phyloP scores from a whole-genome alignment of 2,329 filamentous ascomycete genomes.

The Harringtonia aguacate region DNA sequence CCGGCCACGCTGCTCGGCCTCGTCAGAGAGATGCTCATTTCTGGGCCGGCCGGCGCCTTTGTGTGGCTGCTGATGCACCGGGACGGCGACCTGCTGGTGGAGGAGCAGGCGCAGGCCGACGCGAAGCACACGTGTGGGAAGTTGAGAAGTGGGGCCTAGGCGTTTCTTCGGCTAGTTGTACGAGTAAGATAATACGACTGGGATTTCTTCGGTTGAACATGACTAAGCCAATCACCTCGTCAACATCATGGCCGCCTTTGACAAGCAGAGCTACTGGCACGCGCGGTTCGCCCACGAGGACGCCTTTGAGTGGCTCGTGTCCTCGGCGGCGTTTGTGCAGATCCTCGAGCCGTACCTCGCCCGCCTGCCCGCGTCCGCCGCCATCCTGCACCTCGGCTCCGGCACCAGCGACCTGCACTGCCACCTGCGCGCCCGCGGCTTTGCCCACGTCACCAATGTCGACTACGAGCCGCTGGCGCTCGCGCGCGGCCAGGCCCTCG shows the following conservation, averaged over 20 bases:
- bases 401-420: slow-evolving; percentile 40
- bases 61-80: no score
- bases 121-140: no score
- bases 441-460: slow-evolving; percentile 33
- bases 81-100: no score
- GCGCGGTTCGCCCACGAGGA: slow-evolving; percentile 32
- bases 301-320: slow-evolving; percentile 36
- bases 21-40: no score
- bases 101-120: no score
- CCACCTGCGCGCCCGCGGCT: slow-evolving; percentile 30
- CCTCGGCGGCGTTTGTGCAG: slow-evolving; percentile 29
- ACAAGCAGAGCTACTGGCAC: slow-evolving; percentile 39
- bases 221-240: no score
- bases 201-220: no score
- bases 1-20: no score
- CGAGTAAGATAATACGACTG: no score
- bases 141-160: no score
- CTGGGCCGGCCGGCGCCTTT: no score
- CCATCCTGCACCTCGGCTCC: slow-evolving; percentile 35
- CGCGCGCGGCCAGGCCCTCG: slow-evolving; percentile 28
- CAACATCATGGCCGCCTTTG: slow-evolving; percentile 25
- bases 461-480: slow-evolving; percentile 39
- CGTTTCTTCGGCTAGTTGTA: no score
- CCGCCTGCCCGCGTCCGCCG: slow-evolving; percentile 15
- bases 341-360: slow-evolving; percentile 27